Evolutionary conservation across 2,329 filamentous ascomycete genomes (phyloP).

Genomic region (Curvularia sp.): DNA sequence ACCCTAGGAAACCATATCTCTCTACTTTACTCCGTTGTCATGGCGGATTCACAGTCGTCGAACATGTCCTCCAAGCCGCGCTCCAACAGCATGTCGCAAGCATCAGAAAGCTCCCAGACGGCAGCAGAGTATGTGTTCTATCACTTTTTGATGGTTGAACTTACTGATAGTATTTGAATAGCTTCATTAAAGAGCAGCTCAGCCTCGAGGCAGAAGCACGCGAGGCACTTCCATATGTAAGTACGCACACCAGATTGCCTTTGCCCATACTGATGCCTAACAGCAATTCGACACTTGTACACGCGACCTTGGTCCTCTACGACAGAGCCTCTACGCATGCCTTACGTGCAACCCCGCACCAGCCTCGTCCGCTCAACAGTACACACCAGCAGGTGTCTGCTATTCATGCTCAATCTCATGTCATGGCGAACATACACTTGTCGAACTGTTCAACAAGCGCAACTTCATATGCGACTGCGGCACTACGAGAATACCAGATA

Average conservation of each 20-base stretch:
- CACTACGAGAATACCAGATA: conserved; percentile 76
- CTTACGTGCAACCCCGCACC: conserved; percentile 90
- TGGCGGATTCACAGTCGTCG: conserved; percentile 39
- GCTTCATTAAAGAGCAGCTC: conserved; percentile 88
- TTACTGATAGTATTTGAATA: conserved; percentile 46
- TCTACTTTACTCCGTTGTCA: conserved; percentile 15
- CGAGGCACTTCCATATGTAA: conserved; percentile 90
- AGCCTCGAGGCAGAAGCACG: conserved; percentile 93
- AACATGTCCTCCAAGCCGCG: conserved; percentile 38
- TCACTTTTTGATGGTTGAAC: too few relatives aligned
- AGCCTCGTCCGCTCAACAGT: conserved; percentile 65
- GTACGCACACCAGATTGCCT: conserved; percentile 37
- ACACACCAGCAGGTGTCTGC: conserved; percentile 82
- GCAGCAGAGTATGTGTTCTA: conserved; percentile 54
- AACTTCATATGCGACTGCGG: conserved; percentile 97
- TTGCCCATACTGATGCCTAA: conserved; percentile 20
- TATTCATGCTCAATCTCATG: conserved; percentile 97
- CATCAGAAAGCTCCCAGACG: conserved; percentile 62
- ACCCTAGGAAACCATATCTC: background rate
- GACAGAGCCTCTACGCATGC: conserved; percentile 90
- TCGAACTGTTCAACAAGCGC: conserved; percentile 94
- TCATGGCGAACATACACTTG: conserved; percentile 91
- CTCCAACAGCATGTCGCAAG: conserved; percentile 52
- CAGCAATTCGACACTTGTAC: conserved; percentile 95
- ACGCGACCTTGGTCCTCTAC: conserved; percentile 82